Base-by-base conservation (phyloP, 805 yeast genomes). In the Yarrowia keelungensis region DNA sequence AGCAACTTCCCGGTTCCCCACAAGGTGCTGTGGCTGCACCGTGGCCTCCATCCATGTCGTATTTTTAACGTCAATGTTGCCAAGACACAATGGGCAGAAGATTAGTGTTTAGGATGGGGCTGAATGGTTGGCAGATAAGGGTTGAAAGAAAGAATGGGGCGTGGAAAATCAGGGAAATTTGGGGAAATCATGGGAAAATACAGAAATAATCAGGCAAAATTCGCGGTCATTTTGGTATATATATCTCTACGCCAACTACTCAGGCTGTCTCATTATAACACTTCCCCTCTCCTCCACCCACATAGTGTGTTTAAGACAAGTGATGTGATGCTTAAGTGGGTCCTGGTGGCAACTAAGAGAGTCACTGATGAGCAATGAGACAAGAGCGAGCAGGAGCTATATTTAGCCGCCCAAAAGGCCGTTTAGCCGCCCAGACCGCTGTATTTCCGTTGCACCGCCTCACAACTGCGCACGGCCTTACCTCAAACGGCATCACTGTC, bases 101-200 rank as follows among this genome's bases (percentile, higher is more conserved):
- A 47, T 47, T 47, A 47, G 51, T 8, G 51, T 47, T 47, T 47
- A 47, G 51, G 51, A 47, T 47, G 51, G 36, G 51, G 51, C 51
- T 47, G 51, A 47, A 26, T 26, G 36, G 15, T 3, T 14, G 35
- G 32, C 32, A 26, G 32, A 26, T 46, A 38, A 38, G 12, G 10
- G 39, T 9, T 15, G 16, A 7, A 7, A 19, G 36, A 26, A 12
- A 26, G 26, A 32, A 16, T 9, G n/a, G n/a, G n/a, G 14, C 39
- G 35, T 14, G n/a, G 46, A 16, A 43, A 46, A 9, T 15, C 5
- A 3, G 36, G 36, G 15, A 47, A 47, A 26, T 14, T 3, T 1
- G 11, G 16, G 26, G 12, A 47, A 47, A 22, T 12, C 3, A 8
- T 38, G 39, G 39, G 12, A 38, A 22, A 22, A 19, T 12, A 22